Percentiles rank a stretch among this genome's conserved stretches.
Evolutionary conservation across 2,329 filamentous ascomycete genomes (phyloP).

Genomic region (Pseudocercospora eumusae): DNA sequence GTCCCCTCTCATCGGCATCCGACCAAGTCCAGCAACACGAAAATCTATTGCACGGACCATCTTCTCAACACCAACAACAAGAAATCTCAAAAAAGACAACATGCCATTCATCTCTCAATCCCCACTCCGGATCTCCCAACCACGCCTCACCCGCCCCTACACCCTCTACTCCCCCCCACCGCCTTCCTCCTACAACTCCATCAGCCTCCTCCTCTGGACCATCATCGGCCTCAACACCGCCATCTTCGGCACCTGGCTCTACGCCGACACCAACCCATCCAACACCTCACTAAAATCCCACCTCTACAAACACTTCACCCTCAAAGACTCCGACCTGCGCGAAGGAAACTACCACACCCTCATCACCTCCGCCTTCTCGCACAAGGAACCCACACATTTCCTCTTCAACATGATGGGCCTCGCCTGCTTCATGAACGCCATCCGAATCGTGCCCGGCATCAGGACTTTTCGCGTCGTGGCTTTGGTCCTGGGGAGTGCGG

Average conservation of each 20-base stretch:
- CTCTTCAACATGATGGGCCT: slow-evolving; percentile 47
- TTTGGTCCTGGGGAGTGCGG: slow-evolving; percentile 33
- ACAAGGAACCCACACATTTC: slow-evolving; percentile 42
- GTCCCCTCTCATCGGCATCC: too few relatives aligned
- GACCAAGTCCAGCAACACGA: neutral
- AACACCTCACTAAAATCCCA: slow-evolving; percentile 26
- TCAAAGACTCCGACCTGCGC: slow-evolving; percentile 36
- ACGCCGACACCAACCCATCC: slow-evolving; percentile 31
- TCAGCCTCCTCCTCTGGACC: slow-evolving; percentile 35
- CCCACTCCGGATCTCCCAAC: neutral
- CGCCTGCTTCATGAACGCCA: slow-evolving; percentile 41
- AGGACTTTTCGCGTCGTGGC: slow-evolving; percentile 27
- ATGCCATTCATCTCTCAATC: neutral
- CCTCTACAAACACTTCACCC: slow-evolving; percentile 38
- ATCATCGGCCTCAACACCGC: slow-evolving; percentile 46
- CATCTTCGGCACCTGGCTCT: slow-evolving; percentile 44
- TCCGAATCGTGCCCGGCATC: slow-evolving; percentile 40
- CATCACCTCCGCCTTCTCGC: slow-evolving; percentile 46
- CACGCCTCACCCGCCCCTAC: too few relatives aligned
- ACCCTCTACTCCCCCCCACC: too few relatives aligned
- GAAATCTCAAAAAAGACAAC: neutral
- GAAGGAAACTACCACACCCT: slow-evolving; percentile 43
- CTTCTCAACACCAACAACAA: neutral
- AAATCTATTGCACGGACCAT: neutral
- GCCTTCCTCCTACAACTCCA: neutral